Base-by-base conservation (phyloP, 2,329 filamentous ascomycete genomes). In the Penicillium sp. region DNA sequence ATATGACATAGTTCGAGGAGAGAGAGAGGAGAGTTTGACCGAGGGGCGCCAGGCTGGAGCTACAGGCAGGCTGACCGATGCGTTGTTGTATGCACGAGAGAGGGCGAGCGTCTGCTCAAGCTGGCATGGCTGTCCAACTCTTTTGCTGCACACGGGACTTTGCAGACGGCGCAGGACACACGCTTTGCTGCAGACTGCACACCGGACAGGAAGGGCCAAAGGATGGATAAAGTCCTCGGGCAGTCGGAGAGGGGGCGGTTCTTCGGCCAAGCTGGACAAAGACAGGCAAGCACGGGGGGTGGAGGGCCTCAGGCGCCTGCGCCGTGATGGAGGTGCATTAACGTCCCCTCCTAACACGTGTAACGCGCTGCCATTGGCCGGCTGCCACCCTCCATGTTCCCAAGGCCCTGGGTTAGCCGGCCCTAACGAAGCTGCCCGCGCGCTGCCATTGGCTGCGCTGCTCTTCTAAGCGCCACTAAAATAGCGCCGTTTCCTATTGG, bases 381-480 rank as follows among this genome's bases (percentile, higher is more conserved):
- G 9, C n/a, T 20, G 20, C 23, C 28, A 21, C 47, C 38, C 18
- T n/a, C n/a, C 14, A 47, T 57, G 50, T 45, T 54, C 52, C 56
- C 56, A 58, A 38, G 50, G 46, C 50, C 47, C 46, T 54, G 56
- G 56, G 24, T 57, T 50, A 57, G 56, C 50, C 45, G 20, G 48
- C 33, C 26, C 23, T 40, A 38, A 40, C 26, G 52, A 16, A 30
- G 42, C 46, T 48, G 28, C 26, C 33, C 1, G 24, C 26, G 16
- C 12, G n/a, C 43, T 18, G 23, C 47, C 30, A 55, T 55, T 55
- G 52, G 52, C 52, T 20, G 12, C 33, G 52, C 45, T 26, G 30
- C 55, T 18, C 48, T n/a, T 30, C 40, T 52, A 57, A 53, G 55
- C 55, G 55, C 55, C 55, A 52, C 55, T 57, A 57, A 57, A 53